Percentiles rank a stretch among this genome's conserved stretches.
Evolutionary conservation across 2,329 filamentous ascomycete species (phyloP).

Genomic region (Arthrobotrys musiformis): DNA sequence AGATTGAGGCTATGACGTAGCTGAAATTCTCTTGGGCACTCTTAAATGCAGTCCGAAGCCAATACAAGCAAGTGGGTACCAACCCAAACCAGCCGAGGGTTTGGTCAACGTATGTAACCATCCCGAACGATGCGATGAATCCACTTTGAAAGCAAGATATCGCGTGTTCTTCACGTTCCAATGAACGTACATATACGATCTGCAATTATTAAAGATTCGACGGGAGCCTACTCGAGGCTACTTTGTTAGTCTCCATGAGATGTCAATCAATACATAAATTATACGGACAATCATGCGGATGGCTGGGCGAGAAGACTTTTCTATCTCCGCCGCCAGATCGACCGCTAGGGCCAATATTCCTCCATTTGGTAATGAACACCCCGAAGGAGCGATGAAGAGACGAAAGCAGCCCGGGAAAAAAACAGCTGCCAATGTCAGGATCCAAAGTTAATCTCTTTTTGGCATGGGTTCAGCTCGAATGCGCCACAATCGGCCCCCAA

Average conservation of each 20-base stretch:
- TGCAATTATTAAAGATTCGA: conserved; percentile 39
- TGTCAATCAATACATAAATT: conserved; percentile 19
- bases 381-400: conserved; percentile 19
- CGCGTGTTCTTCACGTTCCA: conserved; percentile 53
- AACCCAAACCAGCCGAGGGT: conserved; percentile 3
- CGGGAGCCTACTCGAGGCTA: conserved; percentile 43
- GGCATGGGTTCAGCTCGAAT: conserved; percentile 36
- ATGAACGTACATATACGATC: conserved; percentile 36
- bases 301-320: conserved; percentile 1
- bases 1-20: conserved; percentile 50
- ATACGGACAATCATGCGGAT: conserved; percentile 18
- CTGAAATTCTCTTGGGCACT: conserved; percentile 9
- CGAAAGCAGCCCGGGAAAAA: conserved; percentile 37
- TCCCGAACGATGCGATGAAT: conserved; percentile 12
- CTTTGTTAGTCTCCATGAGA: conserved; percentile 6
- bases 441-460: conserved; percentile 52
- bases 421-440: conserved; percentile 44
- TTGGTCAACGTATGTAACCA: conserved; percentile 11
- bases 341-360: conserved; percentile 46
- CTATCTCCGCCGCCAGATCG: conserved; percentile 53
- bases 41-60: conserved; percentile 28
- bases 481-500: conserved; percentile 37
- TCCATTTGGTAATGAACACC: conserved; percentile 38
- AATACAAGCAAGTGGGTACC: conserved; percentile 43
- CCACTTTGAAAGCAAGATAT: conserved; percentile 13